phyloP scores from a whole-genome alignment of 2,329 filamentous ascomycete genomes.

The Botryotinia calthae region DNA sequence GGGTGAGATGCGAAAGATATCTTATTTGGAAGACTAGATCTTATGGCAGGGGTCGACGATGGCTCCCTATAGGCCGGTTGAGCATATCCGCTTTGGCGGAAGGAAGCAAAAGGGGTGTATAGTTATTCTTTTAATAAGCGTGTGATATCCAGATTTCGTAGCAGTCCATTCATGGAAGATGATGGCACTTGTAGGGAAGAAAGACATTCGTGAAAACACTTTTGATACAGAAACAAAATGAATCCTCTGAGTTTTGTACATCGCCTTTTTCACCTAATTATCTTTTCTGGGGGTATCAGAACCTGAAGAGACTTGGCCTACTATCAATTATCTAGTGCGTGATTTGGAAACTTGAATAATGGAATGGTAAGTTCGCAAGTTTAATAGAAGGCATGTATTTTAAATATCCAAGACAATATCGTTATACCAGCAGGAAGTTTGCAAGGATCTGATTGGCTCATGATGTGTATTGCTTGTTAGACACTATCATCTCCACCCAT shows the following conservation, averaged over 20 bases:
- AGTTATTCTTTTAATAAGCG: neutral
- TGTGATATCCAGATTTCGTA: conserved; percentile 14
- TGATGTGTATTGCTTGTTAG: neutral
- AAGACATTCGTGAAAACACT: neutral
- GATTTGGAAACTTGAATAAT: neutral
- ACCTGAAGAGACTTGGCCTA: neutral
- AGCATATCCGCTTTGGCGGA: neutral
- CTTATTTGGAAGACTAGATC: conserved; percentile 37
- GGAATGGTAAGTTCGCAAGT: neutral
- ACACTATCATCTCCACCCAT: neutral
- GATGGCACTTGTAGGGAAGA: neutral
- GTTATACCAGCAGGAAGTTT: neutral
- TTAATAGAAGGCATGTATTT: neutral
- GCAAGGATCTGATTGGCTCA: neutral
- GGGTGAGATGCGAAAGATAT: conserved; percentile 78
- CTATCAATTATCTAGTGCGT: neutral
- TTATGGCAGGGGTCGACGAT: neutral
- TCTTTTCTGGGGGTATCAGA: neutral
- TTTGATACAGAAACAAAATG: neutral
- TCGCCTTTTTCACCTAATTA: neutral
- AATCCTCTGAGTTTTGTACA: neutral
- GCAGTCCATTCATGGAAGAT: neutral
- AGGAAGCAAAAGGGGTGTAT: neutral
- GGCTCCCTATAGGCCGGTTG: neutral
- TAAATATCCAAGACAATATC: no score